phyloP scores from a whole-genome alignment of 1,284 basidiomycete genomes.

The Bjerkandera adusta region DNA sequence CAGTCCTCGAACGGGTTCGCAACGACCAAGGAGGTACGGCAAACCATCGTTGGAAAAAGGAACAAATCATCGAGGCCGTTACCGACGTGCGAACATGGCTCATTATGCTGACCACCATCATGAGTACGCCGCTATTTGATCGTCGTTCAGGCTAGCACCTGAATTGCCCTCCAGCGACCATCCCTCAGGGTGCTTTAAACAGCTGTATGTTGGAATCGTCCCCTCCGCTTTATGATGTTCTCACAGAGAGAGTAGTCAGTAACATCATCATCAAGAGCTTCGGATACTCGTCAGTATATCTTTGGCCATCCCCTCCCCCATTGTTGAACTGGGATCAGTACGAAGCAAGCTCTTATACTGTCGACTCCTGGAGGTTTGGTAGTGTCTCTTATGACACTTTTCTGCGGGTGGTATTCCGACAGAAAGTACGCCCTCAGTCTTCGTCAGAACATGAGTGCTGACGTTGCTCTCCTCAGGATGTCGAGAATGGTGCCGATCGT shows the following conservation, averaged over 20 bases:
- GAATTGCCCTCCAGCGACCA: conserved; percentile 40
- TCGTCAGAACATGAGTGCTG: background rate
- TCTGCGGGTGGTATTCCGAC: conserved; percentile 64
- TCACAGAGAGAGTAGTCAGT: conserved; percentile 51
- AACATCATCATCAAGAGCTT: conserved; percentile 62
- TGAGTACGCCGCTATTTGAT: conserved; percentile 52
- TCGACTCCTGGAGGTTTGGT: conserved; percentile 55
- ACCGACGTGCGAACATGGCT: conserved; percentile 60
- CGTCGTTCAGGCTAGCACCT: background rate
- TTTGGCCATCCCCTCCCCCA: background rate
- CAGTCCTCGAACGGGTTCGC: conserved; percentile 63
- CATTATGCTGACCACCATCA: conserved; percentile 52
- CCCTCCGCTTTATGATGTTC: background rate
- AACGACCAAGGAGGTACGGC: conserved; percentile 63
- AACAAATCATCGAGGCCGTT: conserved; percentile 56
- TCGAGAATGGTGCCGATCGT: conserved; percentile 63
- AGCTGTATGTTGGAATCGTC: conserved; percentile 44
- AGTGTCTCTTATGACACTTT: conserved; percentile 42
- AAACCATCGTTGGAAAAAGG: conserved; percentile 57
- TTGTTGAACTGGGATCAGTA: conserved; percentile 30
- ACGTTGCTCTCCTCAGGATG: conserved; percentile 37
- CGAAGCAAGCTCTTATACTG: conserved; percentile 60
- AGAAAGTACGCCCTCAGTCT: conserved; percentile 39
- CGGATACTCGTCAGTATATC: conserved; percentile 52
- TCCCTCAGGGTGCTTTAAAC: conserved; percentile 60